A percentile compares a stretch with the other conserved stretches of the same genome.
Conservation (phyloP, 2,329 filamentous ascomycete genomes). For the Onygena corvina region DNA sequence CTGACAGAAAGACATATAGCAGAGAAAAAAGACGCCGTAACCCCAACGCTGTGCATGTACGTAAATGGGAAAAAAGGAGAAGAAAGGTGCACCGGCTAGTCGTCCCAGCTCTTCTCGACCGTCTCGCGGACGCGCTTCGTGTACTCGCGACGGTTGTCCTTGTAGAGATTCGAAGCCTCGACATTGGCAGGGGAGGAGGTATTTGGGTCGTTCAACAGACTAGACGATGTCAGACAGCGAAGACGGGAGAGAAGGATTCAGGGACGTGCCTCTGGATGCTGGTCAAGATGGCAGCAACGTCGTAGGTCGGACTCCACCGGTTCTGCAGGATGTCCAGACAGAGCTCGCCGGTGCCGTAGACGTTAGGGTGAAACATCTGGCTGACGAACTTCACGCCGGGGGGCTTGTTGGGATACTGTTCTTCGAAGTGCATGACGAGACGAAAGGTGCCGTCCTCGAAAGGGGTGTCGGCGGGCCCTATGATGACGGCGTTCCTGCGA, state of each 20-base stretch:
- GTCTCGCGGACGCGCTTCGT: slow-evolving; percentile 90
- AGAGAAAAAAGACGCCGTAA: slow-evolving; percentile 3
- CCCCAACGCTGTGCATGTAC: slow-evolving; percentile 5
- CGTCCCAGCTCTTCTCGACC: slow-evolving; percentile 99
- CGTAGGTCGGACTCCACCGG: slow-evolving; percentile 95
- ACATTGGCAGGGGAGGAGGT: slow-evolving; percentile 97
- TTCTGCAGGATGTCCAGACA: slow-evolving; percentile 97
- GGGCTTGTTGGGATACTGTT: slow-evolving; percentile 97
- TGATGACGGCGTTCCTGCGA: slow-evolving; percentile 90
- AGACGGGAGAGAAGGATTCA: not conserved
- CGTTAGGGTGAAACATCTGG: slow-evolving; percentile 98
- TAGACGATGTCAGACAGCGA: slow-evolving; percentile 28
- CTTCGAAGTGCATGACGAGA: slow-evolving; percentile 97
- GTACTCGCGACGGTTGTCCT: slow-evolving; percentile 95
- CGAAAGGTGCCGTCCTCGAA: slow-evolving; percentile 98
- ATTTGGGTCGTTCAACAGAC: slow-evolving; percentile 93
- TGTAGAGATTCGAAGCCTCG: slow-evolving; percentile 95
- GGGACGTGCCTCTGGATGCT: slow-evolving; percentile 77
- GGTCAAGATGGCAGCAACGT: slow-evolving; percentile 91
- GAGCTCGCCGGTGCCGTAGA: slow-evolving; percentile 91
- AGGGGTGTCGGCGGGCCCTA: slow-evolving; percentile 88
- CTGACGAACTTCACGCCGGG: slow-evolving; percentile 97
- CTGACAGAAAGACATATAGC: not conserved
- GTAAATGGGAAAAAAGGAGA: not conserved
- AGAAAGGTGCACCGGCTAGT: slow-evolving; percentile 40